Percentiles rank a stretch among this genome's conserved stretches.
phyloP scores from a whole-genome alignment of 495 filamentous ascomycete species.

The Clohesyomyces aquaticus region DNA sequence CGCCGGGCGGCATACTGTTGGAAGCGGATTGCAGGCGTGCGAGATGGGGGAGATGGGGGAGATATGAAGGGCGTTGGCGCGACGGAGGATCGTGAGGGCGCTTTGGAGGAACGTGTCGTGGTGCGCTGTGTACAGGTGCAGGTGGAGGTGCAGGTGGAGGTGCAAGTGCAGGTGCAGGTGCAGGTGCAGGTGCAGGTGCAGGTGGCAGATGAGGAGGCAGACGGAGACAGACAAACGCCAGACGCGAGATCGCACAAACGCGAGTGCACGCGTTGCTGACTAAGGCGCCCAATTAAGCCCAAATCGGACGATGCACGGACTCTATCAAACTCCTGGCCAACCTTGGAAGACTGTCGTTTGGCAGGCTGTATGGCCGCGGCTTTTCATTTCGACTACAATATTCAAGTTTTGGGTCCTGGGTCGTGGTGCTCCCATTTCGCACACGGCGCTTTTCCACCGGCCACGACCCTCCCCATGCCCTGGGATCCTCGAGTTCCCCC shows the following conservation, averaged over 20 bases:
- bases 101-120: not conserved
- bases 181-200: not conserved
- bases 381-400: too few relatives aligned
- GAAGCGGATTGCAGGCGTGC: not conserved
- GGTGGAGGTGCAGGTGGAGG: not conserved
- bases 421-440: too few relatives aligned
- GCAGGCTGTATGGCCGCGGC: too few relatives aligned
- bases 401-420: too few relatives aligned
- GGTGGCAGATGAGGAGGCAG: too few relatives aligned
- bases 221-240: too few relatives aligned
- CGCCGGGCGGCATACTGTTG: slow-evolving; percentile 13
- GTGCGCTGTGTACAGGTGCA: not conserved
- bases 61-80: too few relatives aligned
- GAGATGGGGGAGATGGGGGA: not conserved
- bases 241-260: not conserved
- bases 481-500: too few relatives aligned
- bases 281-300: slow-evolving; percentile 6
- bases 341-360: not conserved
- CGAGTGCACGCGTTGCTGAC: slow-evolving; percentile 16
- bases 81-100: not conserved
- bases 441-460: too few relatives aligned
- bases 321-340: slow-evolving; percentile 5
- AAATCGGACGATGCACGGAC: slow-evolving; percentile 23
- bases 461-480: too few relatives aligned
- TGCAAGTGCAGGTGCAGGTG: not conserved